Conservation (phyloP, 2,329 filamentous ascomycete species). For the Coccinonectria pachysandricola region DNA sequence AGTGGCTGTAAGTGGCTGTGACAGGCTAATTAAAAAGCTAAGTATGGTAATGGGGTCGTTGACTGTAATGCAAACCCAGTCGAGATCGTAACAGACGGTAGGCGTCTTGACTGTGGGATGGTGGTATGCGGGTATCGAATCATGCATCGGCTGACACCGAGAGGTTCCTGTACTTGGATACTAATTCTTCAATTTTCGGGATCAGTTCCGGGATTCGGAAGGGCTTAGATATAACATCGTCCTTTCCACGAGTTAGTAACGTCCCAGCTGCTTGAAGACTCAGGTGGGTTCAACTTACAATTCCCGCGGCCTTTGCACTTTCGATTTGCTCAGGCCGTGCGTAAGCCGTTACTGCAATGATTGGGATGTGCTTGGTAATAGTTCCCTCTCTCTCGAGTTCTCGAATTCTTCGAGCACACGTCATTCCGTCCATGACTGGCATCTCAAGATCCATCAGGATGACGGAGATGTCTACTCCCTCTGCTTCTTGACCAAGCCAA, state of each 20-base stretch:
- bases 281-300: too few species aligned
- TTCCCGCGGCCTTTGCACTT: slow-evolving; percentile 60
- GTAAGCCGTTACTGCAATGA: slow-evolving; percentile 77
- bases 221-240: slow-evolving; percentile 70
- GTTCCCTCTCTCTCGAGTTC: slow-evolving; percentile 53
- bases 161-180: slow-evolving; percentile 29
- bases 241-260: slow-evolving; percentile 30
- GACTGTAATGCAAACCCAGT: too few species aligned
- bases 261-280: too few species aligned
- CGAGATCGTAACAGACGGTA: too few species aligned
- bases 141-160: slow-evolving; percentile 12
- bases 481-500: slow-evolving; percentile 38
- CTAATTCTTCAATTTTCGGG: slow-evolving; percentile 53
- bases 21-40: too few species aligned
- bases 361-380: slow-evolving; percentile 57
- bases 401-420: slow-evolving; percentile 59
- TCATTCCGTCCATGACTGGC: slow-evolving; percentile 75
- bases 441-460: slow-evolving; percentile 77
- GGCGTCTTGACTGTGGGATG: too few species aligned
- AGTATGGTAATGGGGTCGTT: too few species aligned
- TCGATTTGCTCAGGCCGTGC: slow-evolving; percentile 64
- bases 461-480: slow-evolving; percentile 48
- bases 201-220: slow-evolving; percentile 65
- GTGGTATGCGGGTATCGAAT: too few species aligned
- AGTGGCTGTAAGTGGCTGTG: too few species aligned